These are phyloP conservation scores for Closterium sp. DNA, from an alignment of 139 green algal genomes.

Conservation along the genomic window DNA sequence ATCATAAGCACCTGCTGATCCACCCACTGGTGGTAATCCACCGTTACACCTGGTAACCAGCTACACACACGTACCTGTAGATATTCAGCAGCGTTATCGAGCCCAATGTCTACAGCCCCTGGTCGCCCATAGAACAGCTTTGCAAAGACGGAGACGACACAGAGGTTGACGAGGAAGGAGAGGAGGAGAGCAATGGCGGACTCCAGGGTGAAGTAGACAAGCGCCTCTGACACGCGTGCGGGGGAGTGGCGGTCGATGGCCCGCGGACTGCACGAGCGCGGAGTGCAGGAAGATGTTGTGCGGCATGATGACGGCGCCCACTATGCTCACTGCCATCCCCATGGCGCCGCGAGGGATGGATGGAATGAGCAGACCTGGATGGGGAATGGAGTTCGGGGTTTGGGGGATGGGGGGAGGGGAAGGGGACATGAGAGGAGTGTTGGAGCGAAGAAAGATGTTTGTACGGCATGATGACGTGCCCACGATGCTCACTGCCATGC, in stretches of 20 bases:
- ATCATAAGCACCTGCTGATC: too few relatives aligned
- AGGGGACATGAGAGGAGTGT: neutral
- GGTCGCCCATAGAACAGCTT: slow-evolving; percentile 37
- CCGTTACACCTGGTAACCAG: too few relatives aligned
- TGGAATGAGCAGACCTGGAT: slow-evolving; percentile 40
- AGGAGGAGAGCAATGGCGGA: slow-evolving; percentile 20
- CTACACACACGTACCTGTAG: slow-evolving; percentile 1
- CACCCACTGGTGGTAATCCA: too few relatives aligned
- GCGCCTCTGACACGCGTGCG: slow-evolving; percentile 20
- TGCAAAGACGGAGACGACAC: slow-evolving; percentile 43
- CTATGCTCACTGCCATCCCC: slow-evolving; percentile 37
- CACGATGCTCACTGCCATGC: slow-evolving; percentile 40
- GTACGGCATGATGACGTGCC: neutral
- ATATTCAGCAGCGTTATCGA: slow-evolving; percentile 37
- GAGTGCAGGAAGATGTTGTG: slow-evolving; percentile 54
- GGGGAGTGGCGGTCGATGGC: slow-evolving; percentile 14
- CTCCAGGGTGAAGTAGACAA: slow-evolving; percentile 50
- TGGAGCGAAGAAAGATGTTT: neutral
- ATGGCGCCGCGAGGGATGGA: slow-evolving; percentile 11
- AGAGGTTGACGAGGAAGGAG: slow-evolving; percentile 51
- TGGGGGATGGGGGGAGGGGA: neutral
- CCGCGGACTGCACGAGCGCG: slow-evolving; percentile 46
- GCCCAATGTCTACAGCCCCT: slow-evolving; percentile 9
- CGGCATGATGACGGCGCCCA: slow-evolving; percentile 53
- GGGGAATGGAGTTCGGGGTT: too few relatives aligned